Evolutionary conservation across 345 rosid genomes (phyloP).

Genomic region (Erucastrum elatum): DNA sequence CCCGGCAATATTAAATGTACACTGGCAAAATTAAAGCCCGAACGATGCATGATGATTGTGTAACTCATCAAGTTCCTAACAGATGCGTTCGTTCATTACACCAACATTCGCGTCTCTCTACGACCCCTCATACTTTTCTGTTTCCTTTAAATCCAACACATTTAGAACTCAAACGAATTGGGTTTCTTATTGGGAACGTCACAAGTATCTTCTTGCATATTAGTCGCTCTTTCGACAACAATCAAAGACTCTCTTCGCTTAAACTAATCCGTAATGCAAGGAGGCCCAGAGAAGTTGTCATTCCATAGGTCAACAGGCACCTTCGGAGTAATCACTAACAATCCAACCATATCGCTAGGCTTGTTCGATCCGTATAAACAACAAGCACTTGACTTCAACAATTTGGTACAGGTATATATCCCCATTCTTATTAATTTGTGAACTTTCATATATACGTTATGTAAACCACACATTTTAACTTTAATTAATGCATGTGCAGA

Average conservation of each 20-base stretch:
- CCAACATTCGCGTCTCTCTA: constrained; percentile 21
- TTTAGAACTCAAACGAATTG: fast-evolving
- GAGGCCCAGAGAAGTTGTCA: neutral
- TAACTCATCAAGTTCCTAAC: neutral
- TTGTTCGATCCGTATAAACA: neutral
- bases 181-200: neutral
- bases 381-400: neutral
- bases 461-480: too few relatives aligned
- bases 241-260: neutral
- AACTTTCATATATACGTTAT: neutral
- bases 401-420: neutral
- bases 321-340: neutral
- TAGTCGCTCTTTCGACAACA: too few relatives aligned
- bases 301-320: neutral
- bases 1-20: too few relatives aligned
- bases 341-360: neutral
- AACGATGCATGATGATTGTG: neutral
- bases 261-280: neutral
- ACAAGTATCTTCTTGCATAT: neutral
- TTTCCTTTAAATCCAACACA: constrained; percentile 18
- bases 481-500: neutral
- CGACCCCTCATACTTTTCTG: neutral
- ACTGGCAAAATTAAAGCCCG: neutral
- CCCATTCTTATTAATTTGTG: neutral
- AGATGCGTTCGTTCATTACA: neutral